These are phyloP conservation scores for Pseudozyma hubeiensis DNA, from an alignment of 1,284 basidiomycete genomes.

Conservation along the genomic window DNA sequence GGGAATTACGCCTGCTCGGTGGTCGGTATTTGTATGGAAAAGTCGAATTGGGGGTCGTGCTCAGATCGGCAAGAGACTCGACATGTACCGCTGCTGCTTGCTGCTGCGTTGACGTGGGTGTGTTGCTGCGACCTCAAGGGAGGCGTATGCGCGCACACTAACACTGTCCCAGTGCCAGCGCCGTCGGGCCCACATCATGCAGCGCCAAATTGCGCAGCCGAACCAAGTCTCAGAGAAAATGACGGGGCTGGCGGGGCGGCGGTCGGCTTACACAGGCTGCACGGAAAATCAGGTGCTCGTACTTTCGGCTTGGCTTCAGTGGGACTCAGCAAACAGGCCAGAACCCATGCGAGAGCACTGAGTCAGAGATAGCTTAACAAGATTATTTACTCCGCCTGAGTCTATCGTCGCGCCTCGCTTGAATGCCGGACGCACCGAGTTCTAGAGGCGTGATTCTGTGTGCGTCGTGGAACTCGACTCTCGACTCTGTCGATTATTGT, in stretches of 20 bases:
- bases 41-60: conserved; percentile 32
- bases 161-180: not conserved
- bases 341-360: not conserved
- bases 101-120: conserved; percentile 4
- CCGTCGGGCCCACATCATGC: conserved; percentile 8
- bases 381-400: conserved; percentile 6
- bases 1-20: conserved; percentile 33
- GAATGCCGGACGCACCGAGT: conserved; percentile 12
- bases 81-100: too few species aligned
- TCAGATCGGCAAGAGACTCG: conserved; percentile 26
- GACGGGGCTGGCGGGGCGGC: conserved; percentile 3
- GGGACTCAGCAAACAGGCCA: not conserved
- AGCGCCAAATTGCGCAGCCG: conserved; percentile 17
- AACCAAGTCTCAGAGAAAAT: not conserved
- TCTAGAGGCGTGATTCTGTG: conserved; percentile 3
- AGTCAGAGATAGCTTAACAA: conserved; percentile 8
- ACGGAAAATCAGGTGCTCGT: conserved; percentile 8
- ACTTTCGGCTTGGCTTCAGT: not conserved
- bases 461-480: too few species aligned
- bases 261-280: conserved; percentile 1
- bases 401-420: not conserved
- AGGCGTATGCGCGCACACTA: not conserved
- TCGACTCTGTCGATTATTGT: not conserved
- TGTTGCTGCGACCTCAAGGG: not conserved
- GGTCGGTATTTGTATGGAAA: conserved; percentile 51